A percentile compares a stretch with the other conserved stretches of the same genome.
These are phyloP conservation scores for Blastobotrys malaysiensis DNA, from an alignment of 1,139 yeast species.

Conservation along the genomic window DNA sequence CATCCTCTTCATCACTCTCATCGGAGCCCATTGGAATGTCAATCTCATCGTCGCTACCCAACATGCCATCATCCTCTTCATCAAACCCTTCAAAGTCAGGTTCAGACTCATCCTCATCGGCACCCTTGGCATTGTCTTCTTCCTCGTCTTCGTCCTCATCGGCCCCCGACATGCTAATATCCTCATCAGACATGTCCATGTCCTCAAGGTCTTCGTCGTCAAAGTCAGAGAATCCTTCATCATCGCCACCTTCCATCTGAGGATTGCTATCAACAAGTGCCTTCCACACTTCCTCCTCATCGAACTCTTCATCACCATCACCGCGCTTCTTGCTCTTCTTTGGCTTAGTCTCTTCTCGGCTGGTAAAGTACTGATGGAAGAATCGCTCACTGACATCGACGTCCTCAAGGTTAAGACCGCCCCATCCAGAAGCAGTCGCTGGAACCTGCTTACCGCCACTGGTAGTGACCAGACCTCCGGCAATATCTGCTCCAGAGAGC, in stretches of 20 bases:
- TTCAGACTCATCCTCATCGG: conserved; percentile 26
- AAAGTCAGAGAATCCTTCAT: conserved; percentile 29
- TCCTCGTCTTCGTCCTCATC: conserved; percentile 27
- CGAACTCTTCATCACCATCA: conserved; percentile 37
- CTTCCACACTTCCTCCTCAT: conserved; percentile 81
- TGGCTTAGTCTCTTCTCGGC: conserved; percentile 47
- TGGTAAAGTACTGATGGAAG: conserved; percentile 80
- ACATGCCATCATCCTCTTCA: conserved; percentile 28
- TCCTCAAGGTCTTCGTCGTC: conserved; percentile 44
- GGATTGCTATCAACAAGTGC: conserved; percentile 84
- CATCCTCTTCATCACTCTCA: conserved; percentile 15
- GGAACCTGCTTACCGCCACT: conserved; percentile 45
- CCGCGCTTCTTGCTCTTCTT: conserved; percentile 18
- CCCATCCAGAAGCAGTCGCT: conserved; percentile 81
- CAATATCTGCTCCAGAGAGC: conserved; percentile 71
- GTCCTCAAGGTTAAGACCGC: conserved; percentile 54
- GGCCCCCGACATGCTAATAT: conserved; percentile 35
- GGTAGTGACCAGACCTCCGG: conserved; percentile 41
- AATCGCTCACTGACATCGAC: conserved; percentile 85
- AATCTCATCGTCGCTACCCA: conserved; percentile 19
- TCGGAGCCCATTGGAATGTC: conserved; percentile 19
- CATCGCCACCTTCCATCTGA: conserved; percentile 58
- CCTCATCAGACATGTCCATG: conserved; percentile 47
- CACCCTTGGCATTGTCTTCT: conserved; percentile 29
- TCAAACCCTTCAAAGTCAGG: conserved; percentile 25